phyloP scores from a whole-genome alignment of 768 basidiomycete genomes.

The Lentinula boryana region DNA sequence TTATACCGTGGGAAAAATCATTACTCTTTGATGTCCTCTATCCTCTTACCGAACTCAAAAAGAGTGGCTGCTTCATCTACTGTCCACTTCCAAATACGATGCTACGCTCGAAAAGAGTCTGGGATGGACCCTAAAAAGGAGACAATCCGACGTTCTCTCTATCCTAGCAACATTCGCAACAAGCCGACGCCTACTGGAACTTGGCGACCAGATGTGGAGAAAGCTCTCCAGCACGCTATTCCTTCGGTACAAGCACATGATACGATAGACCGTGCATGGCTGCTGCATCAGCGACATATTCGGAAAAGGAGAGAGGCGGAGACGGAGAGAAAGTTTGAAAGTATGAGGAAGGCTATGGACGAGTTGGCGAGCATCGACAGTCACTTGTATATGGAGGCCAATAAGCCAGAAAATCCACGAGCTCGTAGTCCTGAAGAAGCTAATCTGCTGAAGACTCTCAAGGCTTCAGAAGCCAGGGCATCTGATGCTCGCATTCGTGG shows the following conservation, averaged over 20 bases:
- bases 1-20: not conserved
- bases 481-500: constrained; percentile 75
- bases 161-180: constrained; percentile 71
- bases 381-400: constrained; percentile 62
- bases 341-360: constrained; percentile 84
- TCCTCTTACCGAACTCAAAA: not conserved
- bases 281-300: constrained; percentile 69
- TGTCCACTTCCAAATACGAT: not conserved
- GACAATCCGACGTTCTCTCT: constrained; percentile 72
- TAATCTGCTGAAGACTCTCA: constrained; percentile 55
- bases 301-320: constrained; percentile 67
- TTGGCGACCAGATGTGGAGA: constrained; percentile 77
- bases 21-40: not conserved
- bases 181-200: constrained; percentile 71
- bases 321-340: constrained; percentile 68
- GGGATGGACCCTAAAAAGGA: constrained; percentile 58
- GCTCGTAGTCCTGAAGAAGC: constrained; percentile 50
- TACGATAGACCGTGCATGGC: constrained; percentile 89
- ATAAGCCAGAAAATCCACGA: constrained; percentile 71
- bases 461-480: constrained; percentile 59
- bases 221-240: constrained; percentile 75
- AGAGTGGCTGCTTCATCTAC: not conserved
- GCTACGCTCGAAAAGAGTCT: constrained; percentile 40
- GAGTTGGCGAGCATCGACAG: constrained; percentile 59
- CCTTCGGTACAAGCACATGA: constrained; percentile 87